A percentile compares a stretch with the other conserved stretches of the same genome.
Evolutionary conservation across 2,329 filamentous ascomycete genomes (phyloP).

Genomic region (Emericellopsis atlantica): DNA sequence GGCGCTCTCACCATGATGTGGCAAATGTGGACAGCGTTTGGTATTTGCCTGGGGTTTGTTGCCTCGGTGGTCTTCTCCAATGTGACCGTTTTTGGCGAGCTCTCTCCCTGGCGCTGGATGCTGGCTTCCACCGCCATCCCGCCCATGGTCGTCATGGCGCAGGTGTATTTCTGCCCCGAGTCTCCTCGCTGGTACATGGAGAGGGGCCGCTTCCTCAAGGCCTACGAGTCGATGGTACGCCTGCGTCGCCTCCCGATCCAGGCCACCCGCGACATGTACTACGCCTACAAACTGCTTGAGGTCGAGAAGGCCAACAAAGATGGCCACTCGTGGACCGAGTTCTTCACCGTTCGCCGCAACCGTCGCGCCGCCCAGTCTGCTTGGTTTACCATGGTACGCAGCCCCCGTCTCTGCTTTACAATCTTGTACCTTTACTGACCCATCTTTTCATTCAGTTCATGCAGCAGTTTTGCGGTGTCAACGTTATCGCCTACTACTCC

Average conservation of each 20-base stretch:
- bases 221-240: conserved; percentile 28
- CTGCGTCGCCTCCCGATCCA: conserved; percentile 34
- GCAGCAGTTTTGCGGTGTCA: conserved; percentile 28
- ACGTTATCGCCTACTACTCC: conserved; percentile 44
- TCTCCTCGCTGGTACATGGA: conserved; percentile 42
- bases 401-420: neutral
- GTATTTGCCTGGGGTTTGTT: conserved; percentile 25
- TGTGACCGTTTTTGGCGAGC: conserved; percentile 16
- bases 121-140: conserved; percentile 41
- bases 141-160: conserved; percentile 33
- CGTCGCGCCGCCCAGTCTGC: conserved; percentile 20
- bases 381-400: conserved; percentile 19
- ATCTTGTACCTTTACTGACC: conserved; percentile 1
- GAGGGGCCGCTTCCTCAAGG: conserved; percentile 29
- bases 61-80: conserved; percentile 18
- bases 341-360: conserved; percentile 22
- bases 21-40: conserved; percentile 21
- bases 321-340: conserved; percentile 18
- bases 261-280: conserved; percentile 37
- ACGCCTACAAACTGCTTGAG: conserved; percentile 26
- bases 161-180: conserved; percentile 41
- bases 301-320: conserved; percentile 15
- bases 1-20: conserved; percentile 25
- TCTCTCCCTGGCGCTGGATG: conserved; percentile 20
- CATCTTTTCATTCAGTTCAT: conserved; percentile 14